Percentiles rank a stretch among this genome's conserved stretches.
Conservation (phyloP, 2,329 filamentous ascomycete species). For the Fusarium goolgardi region DNA sequence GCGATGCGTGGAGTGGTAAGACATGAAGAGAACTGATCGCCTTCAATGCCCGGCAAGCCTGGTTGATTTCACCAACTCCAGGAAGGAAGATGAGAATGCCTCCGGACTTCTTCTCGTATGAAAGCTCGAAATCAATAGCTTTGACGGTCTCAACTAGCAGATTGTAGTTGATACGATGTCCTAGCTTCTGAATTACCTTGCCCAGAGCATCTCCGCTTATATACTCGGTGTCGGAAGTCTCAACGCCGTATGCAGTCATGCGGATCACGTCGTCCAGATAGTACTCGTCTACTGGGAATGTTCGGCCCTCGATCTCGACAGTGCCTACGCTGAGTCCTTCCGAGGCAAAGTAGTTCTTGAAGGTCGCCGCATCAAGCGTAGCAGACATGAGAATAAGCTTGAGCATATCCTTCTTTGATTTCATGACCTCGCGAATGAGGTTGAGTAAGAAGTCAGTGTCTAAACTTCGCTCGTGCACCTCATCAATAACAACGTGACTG, state of each 20-base stretch:
- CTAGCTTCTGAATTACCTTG: conserved; percentile 76
- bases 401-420: conserved; percentile 81
- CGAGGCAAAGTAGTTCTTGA: conserved; percentile 69
- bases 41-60: conserved; percentile 79
- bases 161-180: conserved; percentile 91
- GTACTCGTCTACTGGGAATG: conserved; percentile 90
- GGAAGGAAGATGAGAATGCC: conserved; percentile 97
- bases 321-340: conserved; percentile 74
- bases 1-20: conserved; percentile 89
- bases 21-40: conserved; percentile 75
- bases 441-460: conserved; percentile 99
- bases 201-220: conserved; percentile 69
- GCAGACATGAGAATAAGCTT: conserved; percentile 99
- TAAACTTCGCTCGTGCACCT: conserved; percentile 96
- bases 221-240: conserved; percentile 59
- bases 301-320: conserved; percentile 89
- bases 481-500: conserved; percentile 94
- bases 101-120: conserved; percentile 71
- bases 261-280: conserved; percentile 91
- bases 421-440: conserved; percentile 83
- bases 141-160: conserved; percentile 83
- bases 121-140: conserved; percentile 82
- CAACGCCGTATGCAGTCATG: conserved; percentile 77
- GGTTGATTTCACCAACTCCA: conserved; percentile 90
- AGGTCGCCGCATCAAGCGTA: conserved; percentile 86